Conservation (phyloP, 2,329 filamentous ascomycete genomes). For the Fusarium sarcochroum region DNA sequence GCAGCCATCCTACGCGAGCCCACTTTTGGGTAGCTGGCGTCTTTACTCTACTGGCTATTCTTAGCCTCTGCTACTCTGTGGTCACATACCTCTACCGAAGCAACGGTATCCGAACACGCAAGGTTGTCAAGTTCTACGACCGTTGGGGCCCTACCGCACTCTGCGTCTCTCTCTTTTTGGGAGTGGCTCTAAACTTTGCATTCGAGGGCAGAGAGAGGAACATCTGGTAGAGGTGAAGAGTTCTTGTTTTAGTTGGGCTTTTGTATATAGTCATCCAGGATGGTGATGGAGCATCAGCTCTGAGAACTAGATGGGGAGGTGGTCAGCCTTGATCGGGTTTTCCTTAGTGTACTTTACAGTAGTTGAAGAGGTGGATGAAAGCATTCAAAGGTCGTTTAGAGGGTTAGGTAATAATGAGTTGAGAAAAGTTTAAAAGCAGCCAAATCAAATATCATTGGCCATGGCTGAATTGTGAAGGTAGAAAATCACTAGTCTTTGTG, state of each 20-base stretch:
- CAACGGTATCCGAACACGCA: conserved; percentile 83
- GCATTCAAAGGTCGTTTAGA: neutral
- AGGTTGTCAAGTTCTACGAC: conserved; percentile 93
- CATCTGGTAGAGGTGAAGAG: conserved; percentile 60
- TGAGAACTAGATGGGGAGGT: neutral
- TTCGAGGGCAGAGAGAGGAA: conserved; percentile 77
- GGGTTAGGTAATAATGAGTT: conserved; percentile 1
- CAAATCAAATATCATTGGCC: conserved; percentile 14
- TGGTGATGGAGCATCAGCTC: conserved; percentile 19
- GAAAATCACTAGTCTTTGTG: neutral
- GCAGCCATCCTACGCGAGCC: conserved; percentile 67
- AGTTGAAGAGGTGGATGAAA: conserved; percentile 11
- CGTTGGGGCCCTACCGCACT: conserved; percentile 85
- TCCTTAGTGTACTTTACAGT: conserved; percentile 9
- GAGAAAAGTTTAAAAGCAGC: conserved; percentile 1
- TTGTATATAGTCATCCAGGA: conserved; percentile 12
- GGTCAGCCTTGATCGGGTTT: conserved; percentile 14
- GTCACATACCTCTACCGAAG: conserved; percentile 91
- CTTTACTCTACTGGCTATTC: conserved; percentile 85
- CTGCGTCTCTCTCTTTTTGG: conserved; percentile 79
- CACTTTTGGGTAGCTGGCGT: conserved; percentile 79
- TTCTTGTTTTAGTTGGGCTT: conserved; percentile 8
- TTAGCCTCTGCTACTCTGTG: conserved; percentile 86
- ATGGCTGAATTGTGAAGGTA: neutral
- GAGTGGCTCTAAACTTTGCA: conserved; percentile 84